phyloP scores from a whole-genome alignment of 2,329 filamentous ascomycete genomes.

The Sporothrix schenckii region DNA sequence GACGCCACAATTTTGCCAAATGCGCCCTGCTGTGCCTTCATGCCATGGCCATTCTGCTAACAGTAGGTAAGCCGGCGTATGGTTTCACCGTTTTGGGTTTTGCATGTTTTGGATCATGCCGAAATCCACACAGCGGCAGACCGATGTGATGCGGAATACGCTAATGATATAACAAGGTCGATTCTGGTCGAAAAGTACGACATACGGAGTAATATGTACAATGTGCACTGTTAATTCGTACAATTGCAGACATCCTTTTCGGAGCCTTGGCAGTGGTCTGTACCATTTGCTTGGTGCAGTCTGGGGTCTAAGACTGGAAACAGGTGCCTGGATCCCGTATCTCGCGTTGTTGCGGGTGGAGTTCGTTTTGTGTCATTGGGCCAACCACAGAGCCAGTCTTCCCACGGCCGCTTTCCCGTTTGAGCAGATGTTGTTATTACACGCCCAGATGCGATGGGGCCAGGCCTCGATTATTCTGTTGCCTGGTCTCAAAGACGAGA shows the following conservation, averaged over 20 bases:
- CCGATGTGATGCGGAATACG: not conserved
- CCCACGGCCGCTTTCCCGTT: constrained; percentile 6
- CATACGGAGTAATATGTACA: not conserved
- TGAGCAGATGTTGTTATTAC: not conserved
- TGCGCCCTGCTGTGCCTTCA: not conserved
- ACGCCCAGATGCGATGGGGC: not conserved
- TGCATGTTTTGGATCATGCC: not conserved
- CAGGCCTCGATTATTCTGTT: not conserved
- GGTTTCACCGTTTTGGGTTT: not conserved
- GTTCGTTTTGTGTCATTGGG: not conserved
- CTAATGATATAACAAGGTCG: not conserved
- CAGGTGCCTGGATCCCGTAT: not conserved
- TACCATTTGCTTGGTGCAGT: not conserved
- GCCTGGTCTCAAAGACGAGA: constrained; percentile 5
- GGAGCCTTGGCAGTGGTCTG: not conserved
- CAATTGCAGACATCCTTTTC: not conserved
- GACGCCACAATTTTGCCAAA: not conserved
- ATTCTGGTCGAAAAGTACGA: not conserved
- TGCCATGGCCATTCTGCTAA: not conserved
- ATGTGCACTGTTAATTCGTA: too few species aligned
- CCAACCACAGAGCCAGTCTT: not conserved
- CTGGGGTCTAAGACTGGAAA: not conserved
- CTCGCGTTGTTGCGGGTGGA: not conserved
- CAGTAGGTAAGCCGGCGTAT: not conserved
- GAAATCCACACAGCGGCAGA: not conserved